Conservation (phyloP, 2,329 filamentous ascomycete species). For the Curvularia hawaiiensis region DNA sequence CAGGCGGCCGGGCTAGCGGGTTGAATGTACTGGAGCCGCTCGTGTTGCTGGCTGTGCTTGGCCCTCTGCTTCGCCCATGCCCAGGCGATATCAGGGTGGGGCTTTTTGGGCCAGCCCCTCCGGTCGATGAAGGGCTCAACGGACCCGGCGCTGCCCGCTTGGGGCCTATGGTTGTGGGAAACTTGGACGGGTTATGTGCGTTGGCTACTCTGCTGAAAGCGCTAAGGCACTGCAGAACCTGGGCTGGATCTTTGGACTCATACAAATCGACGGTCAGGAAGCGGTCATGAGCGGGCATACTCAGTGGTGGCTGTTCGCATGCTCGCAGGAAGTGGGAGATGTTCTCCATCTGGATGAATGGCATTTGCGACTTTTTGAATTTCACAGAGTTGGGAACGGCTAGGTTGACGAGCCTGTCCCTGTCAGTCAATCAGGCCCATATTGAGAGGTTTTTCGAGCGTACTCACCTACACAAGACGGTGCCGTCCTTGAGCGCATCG, state of each 20-base stretch:
- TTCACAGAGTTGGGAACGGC: constrained; percentile 77
- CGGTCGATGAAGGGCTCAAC: constrained; percentile 44
- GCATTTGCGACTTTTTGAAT: constrained; percentile 93
- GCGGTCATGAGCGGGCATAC: constrained; percentile 88
- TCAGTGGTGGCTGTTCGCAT: constrained; percentile 83
- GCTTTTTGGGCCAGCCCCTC: constrained; percentile 27
- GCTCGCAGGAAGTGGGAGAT: constrained; percentile 94
- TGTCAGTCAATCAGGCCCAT: neutral
- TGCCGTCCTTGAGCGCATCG: constrained; percentile 86
- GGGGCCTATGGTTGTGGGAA: constrained; percentile 77
- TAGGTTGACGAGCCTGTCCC: constrained; percentile 77
- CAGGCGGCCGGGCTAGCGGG: constrained; percentile 45
- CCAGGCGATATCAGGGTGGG: constrained; percentile 36
- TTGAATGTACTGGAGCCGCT: constrained; percentile 54
- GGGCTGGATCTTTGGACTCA: constrained; percentile 93
- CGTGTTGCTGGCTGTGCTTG: constrained; percentile 52
- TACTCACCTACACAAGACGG: constrained; percentile 85
- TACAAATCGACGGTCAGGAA: constrained; percentile 97
- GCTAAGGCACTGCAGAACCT: constrained; percentile 89
- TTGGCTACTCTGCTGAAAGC: constrained; percentile 91
- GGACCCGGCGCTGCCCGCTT: constrained; percentile 61
- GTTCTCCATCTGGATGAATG: constrained; percentile 99
- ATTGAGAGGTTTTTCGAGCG: neutral
- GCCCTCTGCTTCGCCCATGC: constrained; percentile 46
- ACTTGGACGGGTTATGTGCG: constrained; percentile 71